Evolutionary conservation across 345 rosid species (phyloP).

Genomic region (Aquilaria sinensis): DNA sequence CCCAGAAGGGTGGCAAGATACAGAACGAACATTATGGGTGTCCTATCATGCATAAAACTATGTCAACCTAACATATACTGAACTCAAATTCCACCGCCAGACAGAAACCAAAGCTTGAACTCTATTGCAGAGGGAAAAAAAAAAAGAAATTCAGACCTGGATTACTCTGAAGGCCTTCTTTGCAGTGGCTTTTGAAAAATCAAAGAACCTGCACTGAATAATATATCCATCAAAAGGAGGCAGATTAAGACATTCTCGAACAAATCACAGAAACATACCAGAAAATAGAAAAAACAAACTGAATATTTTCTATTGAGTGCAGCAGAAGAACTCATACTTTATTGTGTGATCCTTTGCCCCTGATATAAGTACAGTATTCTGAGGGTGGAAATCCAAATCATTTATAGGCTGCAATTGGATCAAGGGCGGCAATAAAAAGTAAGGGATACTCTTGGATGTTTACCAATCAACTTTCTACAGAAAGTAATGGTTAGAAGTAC

Average conservation of each 20-base stretch:
- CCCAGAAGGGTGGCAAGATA: slow-evolving; percentile 82
- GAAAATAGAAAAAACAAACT: neutral
- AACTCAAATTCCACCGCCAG: slow-evolving; percentile 5
- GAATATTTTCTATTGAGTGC: neutral
- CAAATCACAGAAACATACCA: neutral
- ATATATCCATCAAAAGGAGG: neutral
- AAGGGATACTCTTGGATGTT: slow-evolving; percentile 1
- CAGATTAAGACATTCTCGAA: neutral
- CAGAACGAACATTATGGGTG: slow-evolving; percentile 76
- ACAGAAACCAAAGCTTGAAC: slow-evolving; percentile 1
- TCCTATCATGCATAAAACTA: slow-evolving; percentile 38
- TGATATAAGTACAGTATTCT: slow-evolving; percentile 56
- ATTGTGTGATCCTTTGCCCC: slow-evolving; percentile 77
- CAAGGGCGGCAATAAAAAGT: slow-evolving; percentile 14
- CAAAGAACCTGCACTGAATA: slow-evolving; percentile 55
- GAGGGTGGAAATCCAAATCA: slow-evolving; percentile 90
- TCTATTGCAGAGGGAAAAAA: neutral
- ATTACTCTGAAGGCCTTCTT: slow-evolving; percentile 81
- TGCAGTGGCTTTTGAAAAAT: slow-evolving; percentile 78
- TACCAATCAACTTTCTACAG: slow-evolving; percentile 4
- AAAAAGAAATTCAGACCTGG: slow-evolving; percentile 42
- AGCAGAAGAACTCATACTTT: slow-evolving; percentile 41
- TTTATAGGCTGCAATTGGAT: slow-evolving; percentile 56
- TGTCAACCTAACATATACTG: slow-evolving; percentile 1
- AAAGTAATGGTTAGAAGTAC: neutral